Conservation (phyloP, 2,329 filamentous ascomycete species). For the Phoma sp. region DNA sequence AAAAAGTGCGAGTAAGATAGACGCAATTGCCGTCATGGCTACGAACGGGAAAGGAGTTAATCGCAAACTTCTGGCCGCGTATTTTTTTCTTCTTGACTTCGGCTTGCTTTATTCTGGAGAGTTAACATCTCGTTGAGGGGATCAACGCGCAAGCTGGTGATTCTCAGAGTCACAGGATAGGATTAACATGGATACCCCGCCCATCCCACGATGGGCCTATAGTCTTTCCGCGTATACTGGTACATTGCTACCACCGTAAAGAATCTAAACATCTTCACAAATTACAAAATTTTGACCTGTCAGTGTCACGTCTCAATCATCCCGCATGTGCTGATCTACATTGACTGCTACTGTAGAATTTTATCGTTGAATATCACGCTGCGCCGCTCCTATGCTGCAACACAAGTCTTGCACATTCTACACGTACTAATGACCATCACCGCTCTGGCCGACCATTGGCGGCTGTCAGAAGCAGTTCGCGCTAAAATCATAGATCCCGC, state of each 20-base stretch:
- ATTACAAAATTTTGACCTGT: too few species aligned
- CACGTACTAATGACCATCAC: slow-evolving; percentile 6
- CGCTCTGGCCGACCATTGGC: background rate
- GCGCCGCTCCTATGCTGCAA: background rate
- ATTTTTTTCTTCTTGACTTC: background rate
- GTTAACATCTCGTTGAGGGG: background rate
- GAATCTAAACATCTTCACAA: slow-evolving; percentile 2
- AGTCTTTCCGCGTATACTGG: slow-evolving; percentile 4
- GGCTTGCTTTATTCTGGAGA: background rate
- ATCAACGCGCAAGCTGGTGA: background rate
- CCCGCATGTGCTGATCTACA: background rate
- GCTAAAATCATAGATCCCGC: background rate
- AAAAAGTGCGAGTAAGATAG: slow-evolving; percentile 38
- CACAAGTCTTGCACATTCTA: background rate
- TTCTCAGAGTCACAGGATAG: slow-evolving; percentile 4
- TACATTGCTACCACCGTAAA: slow-evolving; percentile 7
- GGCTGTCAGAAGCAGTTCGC: slow-evolving; percentile 1
- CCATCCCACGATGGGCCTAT: slow-evolving; percentile 9
- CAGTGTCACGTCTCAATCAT: too few species aligned
- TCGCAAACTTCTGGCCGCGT: background rate
- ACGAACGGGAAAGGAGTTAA: slow-evolving; percentile 34
- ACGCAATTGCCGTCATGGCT: slow-evolving; percentile 50
- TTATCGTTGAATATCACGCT: too few species aligned
- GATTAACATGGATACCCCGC: slow-evolving; percentile 19
- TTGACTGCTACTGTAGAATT: background rate